Evolutionary conservation across 768 basidiomycete genomes (phyloP).

Genomic region (Phaeotremella skinneri): DNA sequence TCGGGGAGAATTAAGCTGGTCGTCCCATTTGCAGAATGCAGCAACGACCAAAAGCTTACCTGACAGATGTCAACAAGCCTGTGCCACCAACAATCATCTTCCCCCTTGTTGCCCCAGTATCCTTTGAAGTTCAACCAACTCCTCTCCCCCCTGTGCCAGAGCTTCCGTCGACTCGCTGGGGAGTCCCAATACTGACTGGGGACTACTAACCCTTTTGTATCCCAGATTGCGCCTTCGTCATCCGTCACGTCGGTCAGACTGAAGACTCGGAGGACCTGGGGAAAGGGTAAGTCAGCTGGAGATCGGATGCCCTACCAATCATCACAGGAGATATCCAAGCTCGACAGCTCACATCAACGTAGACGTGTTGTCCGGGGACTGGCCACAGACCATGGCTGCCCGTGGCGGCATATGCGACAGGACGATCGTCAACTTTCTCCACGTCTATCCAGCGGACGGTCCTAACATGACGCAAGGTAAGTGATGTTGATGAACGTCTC

Average conservation of each 20-base stretch:
- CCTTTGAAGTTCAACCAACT: slow-evolving; percentile 43
- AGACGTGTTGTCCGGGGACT: slow-evolving; percentile 36
- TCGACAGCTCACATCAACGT: slow-evolving; percentile 30
- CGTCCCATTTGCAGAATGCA: no score
- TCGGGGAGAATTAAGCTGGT: neutral
- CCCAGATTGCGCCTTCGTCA: slow-evolving; percentile 41
- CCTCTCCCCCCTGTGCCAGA: slow-evolving; percentile 18
- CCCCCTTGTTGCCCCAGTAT: slow-evolving; percentile 42
- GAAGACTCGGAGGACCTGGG: slow-evolving; percentile 36
- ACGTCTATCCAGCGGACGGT: slow-evolving; percentile 43
- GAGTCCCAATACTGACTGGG: slow-evolving; percentile 37
- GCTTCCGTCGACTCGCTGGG: slow-evolving; percentile 10
- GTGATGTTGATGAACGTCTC: no score
- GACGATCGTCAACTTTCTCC: slow-evolving; percentile 28
- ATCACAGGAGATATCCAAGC: neutral
- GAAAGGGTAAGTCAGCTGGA: neutral
- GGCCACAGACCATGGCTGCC: slow-evolving; percentile 48
- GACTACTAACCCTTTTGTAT: slow-evolving; percentile 34
- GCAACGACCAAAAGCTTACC: slow-evolving; percentile 14
- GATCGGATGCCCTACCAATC: no score
- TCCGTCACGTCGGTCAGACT: slow-evolving; percentile 40
- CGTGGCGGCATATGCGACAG: slow-evolving; percentile 40
- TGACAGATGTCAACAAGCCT: slow-evolving; percentile 32
- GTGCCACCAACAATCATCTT: slow-evolving; percentile 44
- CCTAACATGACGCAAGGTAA: slow-evolving; percentile 9